These are phyloP conservation scores for Allium fistulosum DNA, from an alignment of 106 monocot species.

Conservation along the genomic window DNA sequence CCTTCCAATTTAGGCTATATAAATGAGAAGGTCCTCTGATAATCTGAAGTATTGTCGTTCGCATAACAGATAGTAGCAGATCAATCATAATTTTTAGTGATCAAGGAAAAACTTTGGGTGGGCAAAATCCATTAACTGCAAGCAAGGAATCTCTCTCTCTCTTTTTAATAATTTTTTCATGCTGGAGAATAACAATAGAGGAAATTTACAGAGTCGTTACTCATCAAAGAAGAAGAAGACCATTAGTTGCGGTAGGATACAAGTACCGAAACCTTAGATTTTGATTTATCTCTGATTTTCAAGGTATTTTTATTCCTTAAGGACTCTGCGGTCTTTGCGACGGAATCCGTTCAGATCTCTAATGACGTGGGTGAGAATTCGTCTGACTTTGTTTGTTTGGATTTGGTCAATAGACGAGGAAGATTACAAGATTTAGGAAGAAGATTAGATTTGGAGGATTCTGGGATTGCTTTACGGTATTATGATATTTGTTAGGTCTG, in stretches of 20 bases:
- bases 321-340: neutral
- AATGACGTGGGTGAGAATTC: neutral
- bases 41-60: too few relatives aligned
- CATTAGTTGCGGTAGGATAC: neutral
- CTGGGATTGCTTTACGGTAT: neutral
- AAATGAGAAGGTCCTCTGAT: too few relatives aligned
- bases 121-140: too few relatives aligned
- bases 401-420: constrained; percentile 1
- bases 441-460: neutral
- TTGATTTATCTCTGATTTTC: constrained; percentile 7
- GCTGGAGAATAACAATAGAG: too few relatives aligned
- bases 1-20: too few relatives aligned
- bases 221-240: neutral
- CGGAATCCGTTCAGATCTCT: neutral
- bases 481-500: neutral
- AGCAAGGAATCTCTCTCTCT: too few relatives aligned
- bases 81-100: too few relatives aligned
- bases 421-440: neutral
- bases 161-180: too few relatives aligned
- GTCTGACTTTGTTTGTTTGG: neutral
- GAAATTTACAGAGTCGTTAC: too few relatives aligned
- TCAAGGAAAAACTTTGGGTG: too few relatives aligned
- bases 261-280: constrained; percentile 13
- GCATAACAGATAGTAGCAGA: too few relatives aligned
- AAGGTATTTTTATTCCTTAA: constrained; percentile 3